phyloP scores from a whole-genome alignment of 2,329 filamentous ascomycete species.

The Microascus cirrosus region DNA sequence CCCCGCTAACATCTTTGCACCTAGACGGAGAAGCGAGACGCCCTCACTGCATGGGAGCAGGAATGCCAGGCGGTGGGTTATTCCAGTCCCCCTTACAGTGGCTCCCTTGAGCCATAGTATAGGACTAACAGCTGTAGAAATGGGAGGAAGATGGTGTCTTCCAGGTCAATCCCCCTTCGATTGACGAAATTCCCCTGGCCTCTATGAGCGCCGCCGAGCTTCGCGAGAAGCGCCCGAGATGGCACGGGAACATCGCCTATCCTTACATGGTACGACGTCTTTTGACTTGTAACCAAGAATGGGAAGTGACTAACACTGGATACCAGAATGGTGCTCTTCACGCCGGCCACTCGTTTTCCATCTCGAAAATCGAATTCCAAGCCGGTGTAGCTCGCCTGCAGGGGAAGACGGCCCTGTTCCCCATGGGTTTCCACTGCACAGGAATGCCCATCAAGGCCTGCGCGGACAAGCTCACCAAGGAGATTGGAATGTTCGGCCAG shows the following conservation, averaged over 20 bases:
- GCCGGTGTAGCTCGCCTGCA: conserved; percentile 81
- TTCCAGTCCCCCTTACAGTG: not conserved
- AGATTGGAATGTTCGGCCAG: conserved; percentile 79
- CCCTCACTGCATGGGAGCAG: conserved; percentile 73
- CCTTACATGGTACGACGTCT: conserved; percentile 19
- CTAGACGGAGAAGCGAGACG: conserved; percentile 78
- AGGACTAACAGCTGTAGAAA: conserved; percentile 47
- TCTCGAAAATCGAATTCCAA: conserved; percentile 87
- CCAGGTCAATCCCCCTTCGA: conserved; percentile 73
- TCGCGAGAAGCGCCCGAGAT: conserved; percentile 76
- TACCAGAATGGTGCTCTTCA: conserved; percentile 87
- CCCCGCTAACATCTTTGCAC: conserved; percentile 8
- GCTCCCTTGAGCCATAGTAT: not conserved
- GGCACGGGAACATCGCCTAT: conserved; percentile 54
- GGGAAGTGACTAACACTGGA: not conserved
- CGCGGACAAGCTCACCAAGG: conserved; percentile 85
- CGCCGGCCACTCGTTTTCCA: conserved; percentile 85
- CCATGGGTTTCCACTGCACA: conserved; percentile 84
- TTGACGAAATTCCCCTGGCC: conserved; percentile 63
- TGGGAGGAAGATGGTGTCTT: conserved; percentile 49
- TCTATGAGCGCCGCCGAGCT: conserved; percentile 64
- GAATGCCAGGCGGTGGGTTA: conserved; percentile 44
- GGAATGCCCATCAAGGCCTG: conserved; percentile 98
- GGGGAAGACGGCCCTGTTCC: conserved; percentile 78
- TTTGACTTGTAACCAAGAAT: not conserved